Base-by-base conservation (phyloP, 306 rosid species). In the Mimosa pudica region DNA sequence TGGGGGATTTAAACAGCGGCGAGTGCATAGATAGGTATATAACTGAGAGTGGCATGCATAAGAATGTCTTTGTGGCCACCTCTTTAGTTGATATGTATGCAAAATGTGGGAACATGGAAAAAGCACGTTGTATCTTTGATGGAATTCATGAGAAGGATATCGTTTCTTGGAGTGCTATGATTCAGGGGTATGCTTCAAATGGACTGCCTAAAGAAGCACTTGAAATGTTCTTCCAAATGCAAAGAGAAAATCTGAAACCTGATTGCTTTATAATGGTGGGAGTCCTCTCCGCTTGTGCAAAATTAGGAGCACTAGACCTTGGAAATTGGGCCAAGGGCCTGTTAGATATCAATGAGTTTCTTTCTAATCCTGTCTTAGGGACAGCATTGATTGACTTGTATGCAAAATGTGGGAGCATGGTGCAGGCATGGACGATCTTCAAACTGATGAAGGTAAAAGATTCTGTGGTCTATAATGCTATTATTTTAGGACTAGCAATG, bases 241-340 rank as follows among this genome's bases (percentile, higher is more conserved):
- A 38, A 79, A 82, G 73, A 49, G 89, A 86, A 55, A 81, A 75
- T 76, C 63, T 90, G 75, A 90, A 66, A 75, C 93, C 90, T 0
- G 97, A 90, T 83, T 85, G 93, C 55, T 88, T 77, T 82, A 84
- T 89, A 61, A 85, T 90, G 90, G 97, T 92, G 46, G 92, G 96
- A 11, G 79, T 85, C 76, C 89, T 92, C 44, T 92, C 94, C 18
- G 91, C 94, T 2, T 89, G 97, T 73, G 88, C 92, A 8, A 81
- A 87, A 65, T 74, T 90, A 55, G 97, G 97, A 73, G 94, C 94
- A 8, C 75, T 90, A 68, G 88, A 85, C 35, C 77, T 88, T 51
- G 94, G 97, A 41, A 76, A 81, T 66, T 82, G 92, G 94, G 91
- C 90, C 7, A 85, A 80, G 75, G 82, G 73, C 55, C 83, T 92